These are phyloP conservation scores for Stenogyne calaminthoides DNA, from an alignment of 305 asterid species.

Conservation along the genomic window DNA sequence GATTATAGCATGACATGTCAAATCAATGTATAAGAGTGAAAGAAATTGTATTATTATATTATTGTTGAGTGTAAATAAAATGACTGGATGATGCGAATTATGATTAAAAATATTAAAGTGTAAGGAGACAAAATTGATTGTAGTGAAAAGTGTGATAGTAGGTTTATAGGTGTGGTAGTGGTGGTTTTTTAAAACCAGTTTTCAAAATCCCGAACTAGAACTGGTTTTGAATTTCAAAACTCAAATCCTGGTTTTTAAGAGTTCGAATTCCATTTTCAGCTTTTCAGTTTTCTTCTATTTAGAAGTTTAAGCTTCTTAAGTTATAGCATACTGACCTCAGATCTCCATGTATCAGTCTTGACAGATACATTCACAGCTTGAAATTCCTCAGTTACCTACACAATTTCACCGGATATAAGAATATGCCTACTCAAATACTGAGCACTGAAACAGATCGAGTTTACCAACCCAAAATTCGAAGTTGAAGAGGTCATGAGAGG, in stretches of 20 bases:
- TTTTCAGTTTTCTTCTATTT: neutral
- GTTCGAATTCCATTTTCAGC: neutral
- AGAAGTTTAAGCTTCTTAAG: neutral
- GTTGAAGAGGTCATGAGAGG: constrained; percentile 92
- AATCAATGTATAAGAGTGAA: too few species aligned
- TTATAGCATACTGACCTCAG: constrained; percentile 63
- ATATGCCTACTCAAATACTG: constrained; percentile 18
- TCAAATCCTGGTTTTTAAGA: neutral
- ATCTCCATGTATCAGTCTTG: constrained; percentile 80
- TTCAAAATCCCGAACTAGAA: too few species aligned
- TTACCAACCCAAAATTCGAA: constrained; percentile 98
- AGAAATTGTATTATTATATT: too few species aligned
- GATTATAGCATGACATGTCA: too few species aligned
- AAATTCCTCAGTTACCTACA: constrained; percentile 89
- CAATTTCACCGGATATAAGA: constrained; percentile 26
- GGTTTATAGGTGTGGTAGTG: too few species aligned
- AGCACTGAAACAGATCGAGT: constrained; percentile 29
- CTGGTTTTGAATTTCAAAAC: too few species aligned
- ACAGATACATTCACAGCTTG: constrained; percentile 97
- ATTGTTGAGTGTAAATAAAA: too few species aligned
- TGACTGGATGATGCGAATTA: too few species aligned
- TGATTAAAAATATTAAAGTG: too few species aligned
- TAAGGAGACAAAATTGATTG: too few species aligned
- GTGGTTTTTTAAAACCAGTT: too few species aligned
- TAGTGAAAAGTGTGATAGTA: too few species aligned